phyloP scores from a whole-genome alignment of 2,329 filamentous ascomycete species.

The Pezicula neosporulosa region DNA sequence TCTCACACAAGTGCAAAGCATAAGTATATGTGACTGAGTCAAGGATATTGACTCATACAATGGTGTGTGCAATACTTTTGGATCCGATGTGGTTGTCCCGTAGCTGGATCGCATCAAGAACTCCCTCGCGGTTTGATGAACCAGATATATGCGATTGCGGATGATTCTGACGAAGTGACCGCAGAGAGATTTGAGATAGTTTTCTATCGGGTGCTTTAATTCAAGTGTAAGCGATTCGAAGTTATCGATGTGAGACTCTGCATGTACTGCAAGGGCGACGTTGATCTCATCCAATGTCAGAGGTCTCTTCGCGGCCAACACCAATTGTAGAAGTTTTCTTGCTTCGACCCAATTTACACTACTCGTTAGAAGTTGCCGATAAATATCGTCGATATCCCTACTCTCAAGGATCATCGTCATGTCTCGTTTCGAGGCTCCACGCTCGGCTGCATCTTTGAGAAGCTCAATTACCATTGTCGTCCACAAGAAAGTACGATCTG shows the following conservation, averaged over 20 bases:
- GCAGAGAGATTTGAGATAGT: neutral
- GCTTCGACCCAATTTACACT: slow-evolving; percentile 23
- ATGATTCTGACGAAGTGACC: neutral
- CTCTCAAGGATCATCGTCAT: slow-evolving; percentile 8
- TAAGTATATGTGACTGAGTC: no score
- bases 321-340: slow-evolving; percentile 30
- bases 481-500: slow-evolving; percentile 17
- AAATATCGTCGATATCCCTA: slow-evolving; percentile 26
- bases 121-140: neutral
- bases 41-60: neutral
- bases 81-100: neutral
- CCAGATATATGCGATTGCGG: neutral
- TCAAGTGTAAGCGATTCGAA: neutral
- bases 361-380: slow-evolving; percentile 31
- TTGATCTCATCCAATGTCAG: slow-evolving; percentile 31
- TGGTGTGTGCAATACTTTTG: neutral
- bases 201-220: neutral
- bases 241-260: neutral
- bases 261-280: slow-evolving; percentile 18
- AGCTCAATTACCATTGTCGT: slow-evolving; percentile 14
- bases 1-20: no score
- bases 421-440: neutral
- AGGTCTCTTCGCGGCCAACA: slow-evolving; percentile 30
- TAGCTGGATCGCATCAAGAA: neutral
- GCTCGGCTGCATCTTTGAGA: slow-evolving; percentile 9